phyloP scores from a whole-genome alignment of 2,329 filamentous ascomycete genomes.

The Hirsutella rhossiliensis region DNA sequence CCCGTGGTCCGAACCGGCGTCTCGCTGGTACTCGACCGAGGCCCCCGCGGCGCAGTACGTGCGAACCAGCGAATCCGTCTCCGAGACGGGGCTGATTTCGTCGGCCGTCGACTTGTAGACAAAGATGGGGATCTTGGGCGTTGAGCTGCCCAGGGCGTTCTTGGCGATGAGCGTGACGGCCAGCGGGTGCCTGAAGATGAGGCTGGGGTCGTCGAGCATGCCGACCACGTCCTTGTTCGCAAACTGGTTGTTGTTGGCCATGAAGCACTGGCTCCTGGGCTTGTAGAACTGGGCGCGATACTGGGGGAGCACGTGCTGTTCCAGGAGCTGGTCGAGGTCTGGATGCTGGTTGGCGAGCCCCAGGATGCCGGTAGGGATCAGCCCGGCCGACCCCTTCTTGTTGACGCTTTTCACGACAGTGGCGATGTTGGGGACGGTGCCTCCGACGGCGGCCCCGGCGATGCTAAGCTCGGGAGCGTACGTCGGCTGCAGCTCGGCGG shows the following conservation, averaged over 20 bases:
- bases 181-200: conserved; percentile 10
- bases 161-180: conserved; percentile 14
- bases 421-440: conserved; percentile 10
- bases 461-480: conserved; percentile 14
- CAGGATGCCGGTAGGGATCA: conserved; percentile 10
- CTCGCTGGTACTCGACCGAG: conserved; percentile 29
- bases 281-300: conserved; percentile 15
- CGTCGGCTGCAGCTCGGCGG: conserved; percentile 12
- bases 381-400: conserved; percentile 6
- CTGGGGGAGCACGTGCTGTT: conserved; percentile 8
- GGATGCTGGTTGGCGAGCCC: conserved; percentile 12
- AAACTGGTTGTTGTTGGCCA: conserved; percentile 14
- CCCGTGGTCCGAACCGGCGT: conserved; percentile 27
- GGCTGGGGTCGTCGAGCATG: conserved; percentile 26
- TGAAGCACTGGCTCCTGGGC: conserved; percentile 13
- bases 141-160: conserved; percentile 20
- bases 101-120: conserved; percentile 37
- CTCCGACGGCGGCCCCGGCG: conserved; percentile 13
- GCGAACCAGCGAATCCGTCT: conserved; percentile 29
- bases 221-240: conserved; percentile 20
- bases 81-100: conserved; percentile 28
- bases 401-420: conserved; percentile 8
- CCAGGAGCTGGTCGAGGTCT: conserved; percentile 4
- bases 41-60: conserved; percentile 28
- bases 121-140: conserved; percentile 34